Conservation (phyloP, 2,329 filamentous ascomycete genomes). For the Monosporascus sp. region DNA sequence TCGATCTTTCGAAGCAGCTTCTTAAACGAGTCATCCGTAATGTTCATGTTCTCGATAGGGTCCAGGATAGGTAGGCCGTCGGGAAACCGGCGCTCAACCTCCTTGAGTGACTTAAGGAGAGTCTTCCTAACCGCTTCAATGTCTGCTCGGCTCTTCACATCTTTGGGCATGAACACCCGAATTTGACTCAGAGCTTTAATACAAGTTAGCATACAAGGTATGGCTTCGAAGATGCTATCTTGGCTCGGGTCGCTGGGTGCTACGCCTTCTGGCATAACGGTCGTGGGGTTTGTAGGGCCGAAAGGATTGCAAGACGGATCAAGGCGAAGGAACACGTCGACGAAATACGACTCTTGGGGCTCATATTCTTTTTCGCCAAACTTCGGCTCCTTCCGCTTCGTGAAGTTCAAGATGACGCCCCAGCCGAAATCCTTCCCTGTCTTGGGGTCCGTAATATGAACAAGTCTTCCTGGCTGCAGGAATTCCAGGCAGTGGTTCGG, state of each 20-base stretch:
- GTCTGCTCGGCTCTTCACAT: slow-evolving; percentile 63
- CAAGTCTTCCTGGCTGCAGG: slow-evolving; percentile 78
- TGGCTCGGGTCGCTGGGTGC: slow-evolving; percentile 56
- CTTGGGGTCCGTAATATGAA: slow-evolving; percentile 72
- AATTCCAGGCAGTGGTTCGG: slow-evolving; percentile 82
- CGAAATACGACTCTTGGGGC: slow-evolving; percentile 71
- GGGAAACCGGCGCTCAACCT: slow-evolving; percentile 82
- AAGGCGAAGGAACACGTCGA: slow-evolving; percentile 72
- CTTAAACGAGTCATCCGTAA: slow-evolving; percentile 89
- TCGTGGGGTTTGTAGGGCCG: slow-evolving; percentile 27
- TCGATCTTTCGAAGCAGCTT: slow-evolving; percentile 93
- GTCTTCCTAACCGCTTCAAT: slow-evolving; percentile 62
- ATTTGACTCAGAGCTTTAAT: slow-evolving; percentile 81
- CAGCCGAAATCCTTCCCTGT: slow-evolving; percentile 80
- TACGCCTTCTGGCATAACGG: slow-evolving; percentile 59
- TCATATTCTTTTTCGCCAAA: slow-evolving; percentile 61
- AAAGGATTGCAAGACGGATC: slow-evolving; percentile 46
- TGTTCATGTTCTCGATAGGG: slow-evolving; percentile 93
- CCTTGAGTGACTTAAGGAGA: slow-evolving; percentile 62
- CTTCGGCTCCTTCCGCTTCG: slow-evolving; percentile 59
- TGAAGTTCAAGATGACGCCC: slow-evolving; percentile 80
- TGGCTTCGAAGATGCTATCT: slow-evolving; percentile 68
- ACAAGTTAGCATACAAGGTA: slow-evolving; percentile 81
- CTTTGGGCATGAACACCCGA: slow-evolving; percentile 74
- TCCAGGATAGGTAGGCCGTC: slow-evolving; percentile 87